Evolutionary conservation across 1,284 basidiomycete genomes (phyloP).

Genomic region (Gymnopus androsaceus): DNA sequence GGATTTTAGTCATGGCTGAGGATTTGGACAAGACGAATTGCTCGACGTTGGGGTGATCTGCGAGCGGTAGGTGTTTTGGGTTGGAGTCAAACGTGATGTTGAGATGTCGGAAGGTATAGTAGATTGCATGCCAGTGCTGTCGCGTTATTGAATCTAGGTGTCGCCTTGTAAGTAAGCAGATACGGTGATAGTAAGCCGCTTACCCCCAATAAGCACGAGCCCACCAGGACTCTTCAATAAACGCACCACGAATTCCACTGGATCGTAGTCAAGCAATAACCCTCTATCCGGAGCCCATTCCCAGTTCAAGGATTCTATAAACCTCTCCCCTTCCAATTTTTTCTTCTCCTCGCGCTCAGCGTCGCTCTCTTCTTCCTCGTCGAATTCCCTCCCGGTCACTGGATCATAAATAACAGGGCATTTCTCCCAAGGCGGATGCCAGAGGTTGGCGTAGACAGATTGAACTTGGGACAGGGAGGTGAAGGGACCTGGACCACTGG

Average conservation of each 20-base stretch:
- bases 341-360: slow-evolving; percentile 8
- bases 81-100: slow-evolving; percentile 6
- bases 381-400: not conserved
- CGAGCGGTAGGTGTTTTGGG: slow-evolving; percentile 6
- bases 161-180: not conserved
- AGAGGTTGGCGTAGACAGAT: not conserved
- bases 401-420: slow-evolving; percentile 6
- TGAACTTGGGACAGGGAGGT: not conserved
- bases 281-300: slow-evolving; percentile 13
- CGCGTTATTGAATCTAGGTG: slow-evolving; percentile 5
- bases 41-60: slow-evolving; percentile 1
- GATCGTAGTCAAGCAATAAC: slow-evolving; percentile 9
- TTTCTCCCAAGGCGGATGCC: slow-evolving; percentile 2
- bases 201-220: slow-evolving; percentile 11
- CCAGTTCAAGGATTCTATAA: slow-evolving; percentile 11
- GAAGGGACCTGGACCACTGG: not conserved
- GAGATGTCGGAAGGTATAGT: slow-evolving; percentile 7
- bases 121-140: slow-evolving; percentile 12
- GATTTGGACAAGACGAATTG: slow-evolving; percentile 11
- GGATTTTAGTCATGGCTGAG: slow-evolving; percentile 4
- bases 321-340: slow-evolving; percentile 5
- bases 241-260: slow-evolving; percentile 14
- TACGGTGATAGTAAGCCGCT: not conserved
- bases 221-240: slow-evolving; percentile 12
- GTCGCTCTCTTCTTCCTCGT: slow-evolving; percentile 4